Percentiles rank a stretch among this genome's conserved stretches.
Conservation (phyloP, 1,284 basidiomycete species). For the Boletus semigastroideus region DNA sequence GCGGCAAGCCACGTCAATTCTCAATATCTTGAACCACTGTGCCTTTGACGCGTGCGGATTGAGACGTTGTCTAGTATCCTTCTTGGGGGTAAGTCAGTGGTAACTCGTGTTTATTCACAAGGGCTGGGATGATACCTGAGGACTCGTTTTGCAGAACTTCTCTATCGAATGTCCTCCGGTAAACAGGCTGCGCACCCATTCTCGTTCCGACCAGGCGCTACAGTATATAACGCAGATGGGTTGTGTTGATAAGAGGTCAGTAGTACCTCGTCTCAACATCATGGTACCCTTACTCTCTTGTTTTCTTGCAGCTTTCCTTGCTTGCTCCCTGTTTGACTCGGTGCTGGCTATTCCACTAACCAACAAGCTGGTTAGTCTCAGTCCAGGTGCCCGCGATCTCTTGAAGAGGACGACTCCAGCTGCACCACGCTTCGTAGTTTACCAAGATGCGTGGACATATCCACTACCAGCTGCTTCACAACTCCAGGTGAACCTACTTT, state of each 20-base stretch:
- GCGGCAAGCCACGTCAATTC: not conserved
- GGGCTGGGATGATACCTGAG: not conserved
- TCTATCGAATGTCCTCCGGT: not conserved
- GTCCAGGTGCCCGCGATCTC: constrained; percentile 3
- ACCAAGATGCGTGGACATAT: not conserved
- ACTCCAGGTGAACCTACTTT: not conserved
- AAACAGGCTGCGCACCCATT: not conserved
- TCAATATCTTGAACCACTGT: not conserved
- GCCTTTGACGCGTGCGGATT: not conserved
- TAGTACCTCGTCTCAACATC: not conserved
- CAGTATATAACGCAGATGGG: not conserved
- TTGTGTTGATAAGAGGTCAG: not conserved
- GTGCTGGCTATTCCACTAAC: not conserved
- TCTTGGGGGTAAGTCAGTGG: not conserved
- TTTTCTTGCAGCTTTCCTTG: not conserved
- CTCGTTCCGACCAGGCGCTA: not conserved
- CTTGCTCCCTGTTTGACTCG: not conserved
- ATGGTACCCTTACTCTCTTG: not conserved
- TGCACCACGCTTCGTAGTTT: constrained; percentile 3
- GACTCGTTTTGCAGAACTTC: not conserved
- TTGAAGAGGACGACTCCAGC: constrained; percentile 7
- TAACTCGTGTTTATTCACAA: not conserved
- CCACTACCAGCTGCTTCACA: not conserved
- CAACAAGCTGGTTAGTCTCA: constrained; percentile 1
- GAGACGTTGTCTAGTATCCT: not conserved